phyloP scores from a whole-genome alignment of 2,329 filamentous ascomycete genomes.

The Botryotinia narcissicola region DNA sequence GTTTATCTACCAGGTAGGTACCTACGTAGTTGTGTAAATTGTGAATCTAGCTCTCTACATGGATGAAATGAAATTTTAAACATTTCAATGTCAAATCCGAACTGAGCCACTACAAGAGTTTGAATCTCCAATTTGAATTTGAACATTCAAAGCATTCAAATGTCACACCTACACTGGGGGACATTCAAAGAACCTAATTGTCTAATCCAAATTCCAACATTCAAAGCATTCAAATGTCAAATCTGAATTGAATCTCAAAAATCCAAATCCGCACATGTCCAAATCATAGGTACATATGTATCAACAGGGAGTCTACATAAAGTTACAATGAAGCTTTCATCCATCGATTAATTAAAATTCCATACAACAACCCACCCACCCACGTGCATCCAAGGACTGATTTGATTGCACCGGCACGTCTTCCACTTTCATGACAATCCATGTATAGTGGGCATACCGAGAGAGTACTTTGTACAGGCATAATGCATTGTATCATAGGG shows the following conservation, averaged over 20 bases:
- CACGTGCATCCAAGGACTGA: slow-evolving; percentile 2
- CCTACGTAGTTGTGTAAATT: not conserved
- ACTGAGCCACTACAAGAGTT: accelerated
- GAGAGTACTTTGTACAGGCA: not conserved
- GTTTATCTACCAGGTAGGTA: not conserved
- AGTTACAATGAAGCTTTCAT: not conserved
- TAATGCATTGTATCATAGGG: not conserved
- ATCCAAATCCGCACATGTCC: not conserved
- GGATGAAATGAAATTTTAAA: not conserved
- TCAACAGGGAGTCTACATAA: not conserved
- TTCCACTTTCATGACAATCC: not conserved
- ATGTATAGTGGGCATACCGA: not conserved
- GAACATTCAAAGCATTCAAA: no score
- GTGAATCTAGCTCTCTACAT: not conserved
- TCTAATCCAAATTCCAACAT: no score
- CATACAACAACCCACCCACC: not conserved
- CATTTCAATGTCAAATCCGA: not conserved
- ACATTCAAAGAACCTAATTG: no score
- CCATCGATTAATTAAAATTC: not conserved
- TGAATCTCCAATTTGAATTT: not conserved
- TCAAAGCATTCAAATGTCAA: no score
- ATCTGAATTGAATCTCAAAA: no score
- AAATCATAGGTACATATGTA: not conserved
- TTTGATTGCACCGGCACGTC: not conserved
- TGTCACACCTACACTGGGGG: no score